Conservation (phyloP, 2,329 filamentous ascomycete genomes). For the Aspergillus vadensis region DNA sequence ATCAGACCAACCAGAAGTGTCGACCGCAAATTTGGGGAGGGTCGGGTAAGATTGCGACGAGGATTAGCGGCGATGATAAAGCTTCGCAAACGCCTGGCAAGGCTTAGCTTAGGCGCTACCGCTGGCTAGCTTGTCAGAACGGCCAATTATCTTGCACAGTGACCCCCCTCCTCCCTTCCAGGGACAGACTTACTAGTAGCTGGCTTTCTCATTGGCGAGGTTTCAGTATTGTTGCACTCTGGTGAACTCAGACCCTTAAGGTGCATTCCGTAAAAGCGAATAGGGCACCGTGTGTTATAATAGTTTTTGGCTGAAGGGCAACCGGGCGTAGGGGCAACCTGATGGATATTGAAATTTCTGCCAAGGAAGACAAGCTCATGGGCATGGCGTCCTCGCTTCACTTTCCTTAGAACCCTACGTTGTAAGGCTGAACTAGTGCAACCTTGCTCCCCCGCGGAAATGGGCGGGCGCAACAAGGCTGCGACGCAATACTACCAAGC, state of each 20-base stretch:
- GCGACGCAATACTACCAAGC: no score
- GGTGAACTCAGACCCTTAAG: neutral
- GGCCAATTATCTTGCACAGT: neutral
- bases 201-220: neutral
- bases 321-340: neutral
- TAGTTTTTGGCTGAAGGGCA: neutral
- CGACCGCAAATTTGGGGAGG: neutral
- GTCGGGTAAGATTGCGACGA: neutral
- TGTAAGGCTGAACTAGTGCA: neutral
- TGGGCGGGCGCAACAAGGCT: neutral
- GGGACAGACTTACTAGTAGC: neutral
- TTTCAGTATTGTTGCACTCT: neutral
- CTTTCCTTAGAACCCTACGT: neutral
- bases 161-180: neutral
- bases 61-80: neutral
- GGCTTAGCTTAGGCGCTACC: neutral
- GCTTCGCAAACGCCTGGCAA: neutral
- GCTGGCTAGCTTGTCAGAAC: neutral
- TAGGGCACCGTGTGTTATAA: neutral
- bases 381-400: neutral
- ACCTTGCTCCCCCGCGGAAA: neutral
- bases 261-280: neutral
- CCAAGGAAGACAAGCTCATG: neutral
- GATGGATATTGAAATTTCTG: neutral
- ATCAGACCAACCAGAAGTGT: neutral